Evolutionary conservation across 345 rosid genomes (phyloP).

Genomic region (Citrus australasica): DNA sequence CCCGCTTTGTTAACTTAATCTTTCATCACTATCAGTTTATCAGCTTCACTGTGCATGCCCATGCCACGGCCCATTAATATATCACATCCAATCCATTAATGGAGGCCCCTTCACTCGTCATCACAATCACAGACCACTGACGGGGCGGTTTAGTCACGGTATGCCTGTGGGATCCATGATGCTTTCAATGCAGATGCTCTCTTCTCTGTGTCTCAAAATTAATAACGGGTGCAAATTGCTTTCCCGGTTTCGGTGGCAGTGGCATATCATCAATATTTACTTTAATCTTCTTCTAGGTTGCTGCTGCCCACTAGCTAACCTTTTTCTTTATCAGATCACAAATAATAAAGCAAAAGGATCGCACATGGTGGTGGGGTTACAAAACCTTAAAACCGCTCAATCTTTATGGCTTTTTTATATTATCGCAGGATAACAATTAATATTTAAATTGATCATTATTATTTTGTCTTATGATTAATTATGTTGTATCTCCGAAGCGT

Average conservation of each 20-base stretch:
- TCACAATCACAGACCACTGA: too few species aligned
- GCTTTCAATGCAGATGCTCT: neutral
- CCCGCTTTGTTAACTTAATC: neutral
- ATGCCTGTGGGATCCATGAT: constrained; percentile 17
- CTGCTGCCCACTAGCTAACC: neutral
- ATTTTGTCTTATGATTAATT: neutral
- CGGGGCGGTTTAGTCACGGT: constrained; percentile 4
- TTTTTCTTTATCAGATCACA: neutral
- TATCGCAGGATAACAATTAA: neutral
- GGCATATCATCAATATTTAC: neutral
- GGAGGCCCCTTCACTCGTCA: neutral
- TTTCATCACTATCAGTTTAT: constrained; percentile 3
- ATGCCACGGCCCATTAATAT: neutral
- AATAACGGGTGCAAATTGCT: neutral
- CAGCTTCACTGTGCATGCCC: neutral
- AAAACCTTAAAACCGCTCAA: constrained; percentile 12
- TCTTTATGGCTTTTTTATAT: neutral
- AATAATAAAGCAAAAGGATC: neutral
- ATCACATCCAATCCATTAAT: neutral
- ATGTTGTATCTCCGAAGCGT: neutral
- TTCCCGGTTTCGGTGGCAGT: neutral
- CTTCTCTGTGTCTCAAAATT: neutral
- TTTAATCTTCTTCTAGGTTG: neutral
- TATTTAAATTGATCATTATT: neutral
- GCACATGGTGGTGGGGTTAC: constrained; percentile 35